Conservation (phyloP, 2,329 filamentous ascomycete species). For the Pseudopyrenochaeta lycopersici region DNA sequence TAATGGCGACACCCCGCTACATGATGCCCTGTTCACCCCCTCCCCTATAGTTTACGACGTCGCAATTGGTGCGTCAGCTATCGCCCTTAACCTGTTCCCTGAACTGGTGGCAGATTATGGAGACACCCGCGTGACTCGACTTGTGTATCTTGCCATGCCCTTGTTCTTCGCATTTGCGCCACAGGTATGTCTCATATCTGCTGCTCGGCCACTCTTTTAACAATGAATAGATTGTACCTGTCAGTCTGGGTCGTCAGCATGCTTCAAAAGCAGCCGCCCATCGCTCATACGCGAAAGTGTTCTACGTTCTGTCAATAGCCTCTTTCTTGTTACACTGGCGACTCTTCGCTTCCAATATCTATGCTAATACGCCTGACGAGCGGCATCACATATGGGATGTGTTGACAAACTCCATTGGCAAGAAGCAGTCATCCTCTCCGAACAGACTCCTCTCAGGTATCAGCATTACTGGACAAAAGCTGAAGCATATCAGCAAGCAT, state of each 20-base stretch:
- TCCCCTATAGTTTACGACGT: conserved; percentile 44
- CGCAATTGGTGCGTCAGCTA: conserved; percentile 58
- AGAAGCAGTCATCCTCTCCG: conserved; percentile 50
- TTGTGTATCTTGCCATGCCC: conserved; percentile 41
- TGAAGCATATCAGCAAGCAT: conserved; percentile 63
- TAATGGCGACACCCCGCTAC: conserved; percentile 36
- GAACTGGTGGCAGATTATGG: conserved; percentile 29
- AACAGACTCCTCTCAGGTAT: conserved; percentile 39
- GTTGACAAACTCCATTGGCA: conserved; percentile 54
- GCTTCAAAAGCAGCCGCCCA: conserved; percentile 51
- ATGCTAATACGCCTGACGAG: conserved; percentile 59
- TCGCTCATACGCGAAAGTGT: conserved; percentile 57
- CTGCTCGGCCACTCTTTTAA: conserved; percentile 5
- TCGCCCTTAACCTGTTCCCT: conserved; percentile 54
- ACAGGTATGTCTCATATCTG: conserved; percentile 24
- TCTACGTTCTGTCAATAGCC: conserved; percentile 56
- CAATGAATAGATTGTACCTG: conserved; percentile 51
- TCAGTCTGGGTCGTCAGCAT: conserved; percentile 59
- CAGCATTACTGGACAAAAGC: conserved; percentile 46
- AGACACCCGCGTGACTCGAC: conserved; percentile 32
- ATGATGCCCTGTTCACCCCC: conserved; percentile 46
- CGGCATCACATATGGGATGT: conserved; percentile 50
- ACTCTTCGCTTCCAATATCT: conserved; percentile 54
- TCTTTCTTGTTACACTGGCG: conserved; percentile 59
- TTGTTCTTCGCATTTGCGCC: conserved; percentile 48